Base-by-base conservation (phyloP, 495 filamentous ascomycete genomes). In the Bathelium albidoporum region DNA sequence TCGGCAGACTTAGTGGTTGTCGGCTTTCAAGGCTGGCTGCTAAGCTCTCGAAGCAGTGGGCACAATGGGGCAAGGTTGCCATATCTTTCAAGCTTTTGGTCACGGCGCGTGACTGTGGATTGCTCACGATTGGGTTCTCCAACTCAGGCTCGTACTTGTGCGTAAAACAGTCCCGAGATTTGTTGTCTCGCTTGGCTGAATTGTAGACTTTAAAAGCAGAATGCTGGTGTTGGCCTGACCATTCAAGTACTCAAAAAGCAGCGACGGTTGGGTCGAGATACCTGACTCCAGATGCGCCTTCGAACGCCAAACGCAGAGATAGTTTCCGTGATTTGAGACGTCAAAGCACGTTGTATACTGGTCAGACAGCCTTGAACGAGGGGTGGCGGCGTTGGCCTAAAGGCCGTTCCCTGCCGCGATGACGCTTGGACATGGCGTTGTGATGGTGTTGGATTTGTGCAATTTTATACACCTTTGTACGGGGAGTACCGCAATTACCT, bases 1-100 rank as follows among this genome's bases (percentile, higher is more conserved):
- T 77, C 39, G 75, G 62, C 5, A 97, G 83, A 59, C 75, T 78
- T 65, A 80, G 81, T 55, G 78, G 79, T 71, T 77, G 76, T 16
- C 84, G 80, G 59, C 81, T 75, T 69, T 88, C 80, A 58, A 89
- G 83, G 64, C 77, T 82, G 26, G 89, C 83, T 18, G 79, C 71
- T 4, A 98, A 88, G 22, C 78, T 77, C 74, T 98, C 92, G 80
- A 97, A 97, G 77, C 90, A 95, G 76, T 85, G 95, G 64, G 89
- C 85, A 72, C 92, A 97, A 69, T 97, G 92, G 45, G 85, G 85
- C 58, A 81, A 72, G 44, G 85, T 87, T 29, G 94, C 91, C 93
- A 97, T 98, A 49, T 10, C 31, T 34, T 7, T 55, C 49, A 28
- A 3, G 24, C 22, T 24, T 55, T 10, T 12, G 5, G 22, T 10